Evolutionary conservation across 2,329 filamentous ascomycete genomes (phyloP), one percentile per base, ranked within the genome.

Genomic region (Beauveria varroae): DNA sequence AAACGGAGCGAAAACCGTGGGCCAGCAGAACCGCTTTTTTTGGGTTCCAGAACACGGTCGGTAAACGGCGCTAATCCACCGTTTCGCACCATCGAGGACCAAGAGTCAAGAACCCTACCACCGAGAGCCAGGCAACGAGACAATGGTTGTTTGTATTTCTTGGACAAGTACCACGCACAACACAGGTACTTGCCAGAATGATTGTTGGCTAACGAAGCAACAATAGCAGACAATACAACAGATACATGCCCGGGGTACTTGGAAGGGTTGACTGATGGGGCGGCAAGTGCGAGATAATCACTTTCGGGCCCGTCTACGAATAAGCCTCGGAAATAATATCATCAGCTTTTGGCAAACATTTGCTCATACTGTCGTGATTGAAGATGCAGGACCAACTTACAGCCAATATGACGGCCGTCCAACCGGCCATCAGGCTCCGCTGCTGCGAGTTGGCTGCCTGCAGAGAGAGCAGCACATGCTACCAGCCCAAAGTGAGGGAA

Each of bases 11-110:
- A 22, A 37, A 20, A 28, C 26, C 24, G 44, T 53, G 57, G 49
- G 57, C 37, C 40, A 7, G 16, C 41, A 41, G 57, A 59, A 59
- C 57, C 49, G 37, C 47, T 59, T 59, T 59, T 59, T 59, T 34
- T 41, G 18, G 40, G 55, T 54, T 60, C 58, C 50, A 60, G 58
- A 60, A 53, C 58, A 54, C 20, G 58, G 26, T 60, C 58, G 28
- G 43, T 49, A 60, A 60, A 60, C 50, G 49, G 58, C 50, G 40
- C 58, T 54, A 40, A 54, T 12, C 24, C 50, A 60, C 58, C 58
- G 58, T 60, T 60, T 60, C 28, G 50, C 26, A 16, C 46, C 30
- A 49, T n/a, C 8, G 37, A n/a, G 18, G 22, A 20, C 41, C 41
- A 43, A 20, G 41, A 43, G 41, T 43, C 53, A 22, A 44, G 52